A percentile compares a stretch with the other conserved stretches of the same genome.
These are phyloP conservation scores for Poronia punctata DNA, from an alignment of 495 filamentous ascomycete species.

Conservation along the genomic window DNA sequence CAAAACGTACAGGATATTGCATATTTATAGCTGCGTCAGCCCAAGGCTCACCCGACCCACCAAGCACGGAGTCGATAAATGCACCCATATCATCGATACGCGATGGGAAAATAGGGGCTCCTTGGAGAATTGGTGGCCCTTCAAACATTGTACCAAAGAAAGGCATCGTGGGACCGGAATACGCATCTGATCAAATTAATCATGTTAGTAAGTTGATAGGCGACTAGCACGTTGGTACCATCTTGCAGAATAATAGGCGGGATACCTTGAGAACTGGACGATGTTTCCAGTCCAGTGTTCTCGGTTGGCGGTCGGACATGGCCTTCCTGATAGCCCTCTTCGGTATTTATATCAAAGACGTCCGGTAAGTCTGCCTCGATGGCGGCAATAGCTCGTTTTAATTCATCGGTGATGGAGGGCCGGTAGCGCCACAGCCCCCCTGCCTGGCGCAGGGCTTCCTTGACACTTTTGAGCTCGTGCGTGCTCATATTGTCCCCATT, in stretches of 20 bases:
- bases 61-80: constrained; percentile 6
- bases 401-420: constrained; percentile 3
- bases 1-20: no score
- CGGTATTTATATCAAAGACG: background rate
- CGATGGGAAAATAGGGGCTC: constrained; percentile 9
- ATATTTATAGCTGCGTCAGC: constrained; percentile 1
- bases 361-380: constrained; percentile 6
- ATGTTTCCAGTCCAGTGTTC: background rate
- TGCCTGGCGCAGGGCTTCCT: constrained; percentile 6
- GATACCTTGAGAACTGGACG: constrained; percentile 1
- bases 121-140: constrained; percentile 1
- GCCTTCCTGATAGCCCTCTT: constrained; percentile 5
- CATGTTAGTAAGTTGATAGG: background rate
- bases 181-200: constrained; percentile 1
- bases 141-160: constrained; percentile 11
- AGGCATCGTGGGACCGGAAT: constrained; percentile 3
- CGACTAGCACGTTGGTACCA: no score
- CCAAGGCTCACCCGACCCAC: constrained; percentile 5
- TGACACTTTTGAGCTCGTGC: constrained; percentile 2
- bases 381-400: constrained; percentile 2
- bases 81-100: constrained; percentile 7
- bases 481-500: constrained; percentile 7
- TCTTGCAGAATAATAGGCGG: no score
- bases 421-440: background rate
- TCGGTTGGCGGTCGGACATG: background rate